These are phyloP conservation scores for Anethum foeniculum DNA, from an alignment of 140 eudicot species.

Conservation along the genomic window DNA sequence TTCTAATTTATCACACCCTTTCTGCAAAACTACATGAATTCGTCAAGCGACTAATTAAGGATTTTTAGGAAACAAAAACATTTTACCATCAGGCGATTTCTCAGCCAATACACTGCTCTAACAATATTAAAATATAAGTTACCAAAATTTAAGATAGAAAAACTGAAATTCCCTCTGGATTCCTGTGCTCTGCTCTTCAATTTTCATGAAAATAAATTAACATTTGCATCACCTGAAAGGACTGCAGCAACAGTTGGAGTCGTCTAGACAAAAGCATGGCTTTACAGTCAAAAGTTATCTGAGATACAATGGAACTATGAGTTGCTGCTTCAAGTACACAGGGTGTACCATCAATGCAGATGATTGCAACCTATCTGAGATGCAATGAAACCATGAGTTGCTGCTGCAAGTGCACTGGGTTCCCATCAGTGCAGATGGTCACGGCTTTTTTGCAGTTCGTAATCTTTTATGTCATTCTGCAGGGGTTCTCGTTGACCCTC, in stretches of 20 bases:
- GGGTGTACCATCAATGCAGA: background rate
- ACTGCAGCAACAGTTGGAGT: background rate
- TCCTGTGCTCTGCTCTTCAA: background rate
- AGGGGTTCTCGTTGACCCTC: background rate
- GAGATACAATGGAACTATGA: background rate
- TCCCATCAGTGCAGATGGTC: background rate
- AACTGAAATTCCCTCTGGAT: background rate
- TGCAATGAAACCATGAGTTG: background rate
- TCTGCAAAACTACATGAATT: background rate
- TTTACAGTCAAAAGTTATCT: background rate
- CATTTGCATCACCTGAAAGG: background rate
- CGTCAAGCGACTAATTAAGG: background rate
- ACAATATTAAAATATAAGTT: background rate
- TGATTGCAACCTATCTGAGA: background rate
- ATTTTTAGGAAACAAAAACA: background rate
- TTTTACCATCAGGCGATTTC: background rate
- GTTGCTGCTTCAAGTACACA: background rate
- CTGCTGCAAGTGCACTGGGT: background rate
- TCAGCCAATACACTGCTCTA: background rate
- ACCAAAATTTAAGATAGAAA: background rate
- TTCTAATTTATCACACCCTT: background rate
- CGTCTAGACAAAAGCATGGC: background rate
- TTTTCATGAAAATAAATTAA: background rate
- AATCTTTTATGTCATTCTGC: slow-evolving; percentile 4
- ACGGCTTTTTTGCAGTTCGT: background rate